A percentile compares a stretch with the other conserved stretches of the same genome.
Conservation (phyloP, 768 basidiomycete genomes). For the Cubamyces lactineus region DNA sequence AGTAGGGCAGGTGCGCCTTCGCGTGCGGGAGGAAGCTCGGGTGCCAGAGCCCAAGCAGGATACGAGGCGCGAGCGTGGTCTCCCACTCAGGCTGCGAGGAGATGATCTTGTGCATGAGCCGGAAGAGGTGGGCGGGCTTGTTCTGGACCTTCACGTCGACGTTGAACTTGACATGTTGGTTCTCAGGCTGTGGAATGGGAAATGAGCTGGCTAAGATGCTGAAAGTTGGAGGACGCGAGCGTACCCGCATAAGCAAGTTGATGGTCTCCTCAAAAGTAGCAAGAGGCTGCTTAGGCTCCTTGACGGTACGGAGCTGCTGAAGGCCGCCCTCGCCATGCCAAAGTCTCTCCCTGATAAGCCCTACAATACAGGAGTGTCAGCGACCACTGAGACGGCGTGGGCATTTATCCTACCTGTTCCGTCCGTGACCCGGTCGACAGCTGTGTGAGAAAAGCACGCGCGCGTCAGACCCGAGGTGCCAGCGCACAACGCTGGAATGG, state of each 20-base stretch:
- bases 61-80: constrained; percentile 73
- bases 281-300: constrained; percentile 84
- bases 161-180: constrained; percentile 76
- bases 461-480: neutral
- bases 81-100: constrained; percentile 71
- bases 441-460: constrained; percentile 30
- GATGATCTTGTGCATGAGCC: constrained; percentile 73
- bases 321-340: constrained; percentile 58
- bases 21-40: constrained; percentile 85
- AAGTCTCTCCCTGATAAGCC: constrained; percentile 54
- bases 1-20: constrained; percentile 75
- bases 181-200: constrained; percentile 56
- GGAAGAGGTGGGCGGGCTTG: constrained; percentile 83
- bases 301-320: constrained; percentile 77
- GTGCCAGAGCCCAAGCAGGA: constrained; percentile 88
- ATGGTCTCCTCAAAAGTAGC: constrained; percentile 90
- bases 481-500: neutral
- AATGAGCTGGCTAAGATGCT: neutral
- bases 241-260: constrained; percentile 74
- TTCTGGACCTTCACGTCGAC: constrained; percentile 96
- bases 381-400: constrained; percentile 7
- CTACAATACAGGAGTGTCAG: constrained; percentile 37
- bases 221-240: neutral
- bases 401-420: constrained; percentile 55
- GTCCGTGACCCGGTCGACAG: constrained; percentile 80